Evolutionary conservation across 805 yeast species (phyloP), one percentile per base, ranked within the genome.

Genomic region (Metschnikowia continentalis): DNA sequence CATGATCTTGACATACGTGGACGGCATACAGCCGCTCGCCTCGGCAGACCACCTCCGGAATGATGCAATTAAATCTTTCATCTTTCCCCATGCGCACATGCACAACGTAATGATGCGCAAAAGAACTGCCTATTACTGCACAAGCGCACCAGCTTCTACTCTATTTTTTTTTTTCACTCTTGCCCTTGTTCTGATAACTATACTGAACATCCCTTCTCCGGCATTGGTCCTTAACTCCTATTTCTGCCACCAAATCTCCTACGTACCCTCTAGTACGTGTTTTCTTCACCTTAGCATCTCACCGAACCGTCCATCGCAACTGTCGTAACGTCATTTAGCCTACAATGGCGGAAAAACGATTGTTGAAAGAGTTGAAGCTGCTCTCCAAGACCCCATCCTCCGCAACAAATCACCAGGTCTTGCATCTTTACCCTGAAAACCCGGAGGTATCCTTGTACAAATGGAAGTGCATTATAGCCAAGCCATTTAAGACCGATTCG

Each of bases 391-490:
- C 46, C 20, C 73, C 72, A 0, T 67, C 71, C 8, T 50, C 47
- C 39, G 32, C 32, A 1, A 35, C 64, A 14, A 71, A 71, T 50
- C 71, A 62, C 13, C 76, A 72, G 54, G 75, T 82, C 7, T 48
- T 74, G 4, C 41, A 57, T 2, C 65, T 84, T 3, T 67, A 61
- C 35, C 89, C 89, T 0, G 54, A 56, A 8, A 56, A 66, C 7
- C 42, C 54, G 10, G 61, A 58, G 10, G 14, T 23, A 14, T 57
- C 59, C 2, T 43, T 59, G 5, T 45, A 14, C 45, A 22, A 26
- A 35, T 59, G 62, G 62, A 35, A 19, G 8, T 60, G 61, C n/a
- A 43, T 22, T 6, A 57, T 59, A 11, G 52, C 51, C 14, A 59
- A 59, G 72, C 72, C 42, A 68, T 71, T 20, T 23, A 54, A 50